Conservation (phyloP, 2,329 filamentous ascomycete genomes). For the Atkinsonella texensis region DNA sequence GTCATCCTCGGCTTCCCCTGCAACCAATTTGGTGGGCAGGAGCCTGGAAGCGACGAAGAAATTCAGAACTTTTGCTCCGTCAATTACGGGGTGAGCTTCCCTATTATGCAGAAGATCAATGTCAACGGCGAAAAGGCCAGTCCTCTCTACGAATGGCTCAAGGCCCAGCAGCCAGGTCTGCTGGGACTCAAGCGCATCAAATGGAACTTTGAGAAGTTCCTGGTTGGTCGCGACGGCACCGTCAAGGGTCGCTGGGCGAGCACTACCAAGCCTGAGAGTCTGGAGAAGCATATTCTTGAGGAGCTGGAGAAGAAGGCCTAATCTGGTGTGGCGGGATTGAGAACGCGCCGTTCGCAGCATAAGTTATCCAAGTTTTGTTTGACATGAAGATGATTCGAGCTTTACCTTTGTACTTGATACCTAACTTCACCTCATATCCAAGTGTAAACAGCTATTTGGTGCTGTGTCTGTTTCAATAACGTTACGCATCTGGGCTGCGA, state of each 20-base stretch:
- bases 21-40: conserved; percentile 92
- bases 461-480: too few relatives aligned
- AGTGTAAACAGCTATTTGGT: too few relatives aligned
- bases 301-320: conserved; percentile 48
- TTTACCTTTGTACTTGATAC: too few relatives aligned
- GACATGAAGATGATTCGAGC: too few relatives aligned
- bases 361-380: neutral
- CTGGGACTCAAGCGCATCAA: conserved; percentile 85
- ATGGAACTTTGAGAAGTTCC: conserved; percentile 99
- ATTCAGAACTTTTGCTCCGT: conserved; percentile 79
- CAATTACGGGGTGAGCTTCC: conserved; percentile 88
- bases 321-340: neutral
- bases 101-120: conserved; percentile 81
- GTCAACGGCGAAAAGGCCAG: conserved; percentile 79
- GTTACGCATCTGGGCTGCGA: too few relatives aligned
- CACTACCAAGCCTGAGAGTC: conserved; percentile 69
- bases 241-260: conserved; percentile 82
- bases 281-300: conserved; percentile 65
- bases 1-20: conserved; percentile 90
- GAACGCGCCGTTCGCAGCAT: neutral
- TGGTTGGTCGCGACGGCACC: conserved; percentile 74
- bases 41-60: conserved; percentile 71
- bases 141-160: conserved; percentile 54
- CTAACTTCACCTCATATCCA: too few relatives aligned
- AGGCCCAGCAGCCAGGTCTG: conserved; percentile 63